These are phyloP conservation scores for Trichophyton simii DNA, from an alignment of 2,329 filamentous ascomycete species.

Conservation along the genomic window DNA sequence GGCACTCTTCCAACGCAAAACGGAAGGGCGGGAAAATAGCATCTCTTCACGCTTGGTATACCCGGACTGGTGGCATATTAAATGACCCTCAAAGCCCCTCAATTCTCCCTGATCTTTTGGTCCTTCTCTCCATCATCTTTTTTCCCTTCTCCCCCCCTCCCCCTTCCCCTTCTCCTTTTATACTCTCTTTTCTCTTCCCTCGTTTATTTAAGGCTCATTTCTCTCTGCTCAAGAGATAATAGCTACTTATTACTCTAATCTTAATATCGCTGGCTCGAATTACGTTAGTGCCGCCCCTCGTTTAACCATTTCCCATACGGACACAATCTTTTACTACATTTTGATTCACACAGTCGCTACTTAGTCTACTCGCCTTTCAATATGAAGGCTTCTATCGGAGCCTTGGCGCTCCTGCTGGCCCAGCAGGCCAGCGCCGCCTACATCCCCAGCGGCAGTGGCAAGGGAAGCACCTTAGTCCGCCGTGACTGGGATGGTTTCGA, in stretches of 20 bases:
- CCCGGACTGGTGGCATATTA: not conserved
- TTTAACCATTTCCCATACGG: not conserved
- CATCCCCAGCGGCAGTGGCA: not conserved
- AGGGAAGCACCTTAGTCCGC: not conserved
- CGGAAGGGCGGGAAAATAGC: not conserved
- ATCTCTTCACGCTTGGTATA: not conserved
- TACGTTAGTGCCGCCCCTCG: conserved; percentile 5
- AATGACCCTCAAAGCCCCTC: not conserved
- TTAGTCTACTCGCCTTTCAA: not conserved
- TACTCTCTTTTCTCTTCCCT: not conserved
- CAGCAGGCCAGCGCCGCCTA: conserved; percentile 18
- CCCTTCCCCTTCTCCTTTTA: not conserved
- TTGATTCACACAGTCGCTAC: not conserved
- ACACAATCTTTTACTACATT: not conserved
- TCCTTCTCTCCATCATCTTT: conserved; percentile 1
- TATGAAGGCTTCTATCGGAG: conserved; percentile 16
- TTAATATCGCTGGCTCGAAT: conserved; percentile 14
- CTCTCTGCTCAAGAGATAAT: not conserved
- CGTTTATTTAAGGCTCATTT: not conserved
- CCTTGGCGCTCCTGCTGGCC: conserved; percentile 15
- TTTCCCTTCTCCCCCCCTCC: not conserved
- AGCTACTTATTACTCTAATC: conserved; percentile 1
- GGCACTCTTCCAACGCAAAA: not conserved
- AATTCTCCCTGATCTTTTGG: not conserved
- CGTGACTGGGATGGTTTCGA: not conserved